Base-by-base conservation (phyloP, 2,329 filamentous ascomycete genomes). In the Calonectria pseudoreteaudii region DNA sequence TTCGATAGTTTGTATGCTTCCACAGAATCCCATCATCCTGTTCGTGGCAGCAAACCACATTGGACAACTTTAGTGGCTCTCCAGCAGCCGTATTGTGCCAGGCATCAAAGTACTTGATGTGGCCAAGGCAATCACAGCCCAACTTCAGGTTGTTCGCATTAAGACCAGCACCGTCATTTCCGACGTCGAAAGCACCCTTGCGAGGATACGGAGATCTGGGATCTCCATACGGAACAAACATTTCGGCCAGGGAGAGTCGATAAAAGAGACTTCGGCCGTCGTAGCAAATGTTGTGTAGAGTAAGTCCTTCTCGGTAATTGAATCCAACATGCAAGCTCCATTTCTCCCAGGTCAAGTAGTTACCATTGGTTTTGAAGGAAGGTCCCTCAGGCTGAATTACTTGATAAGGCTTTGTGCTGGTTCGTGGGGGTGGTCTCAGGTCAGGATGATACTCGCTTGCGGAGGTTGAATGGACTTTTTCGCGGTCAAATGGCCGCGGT, bases 171-270 rank as follows among this genome's bases (percentile, higher is more conserved):
- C 92, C 92, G 31, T 90, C 91, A 67, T 94, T 91, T 2, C 93
- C 93, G 65, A 94, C 89, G 76, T 94, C 93, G 74, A 94, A 94
- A 0, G 92, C 93, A 13, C 90, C 89, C 79, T 94, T 94, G 36
- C 91, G 87, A 16, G 91, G 90, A 79, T 76, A 93, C 0, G 92
- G 92, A 3, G 86, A 83, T 3, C 78, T 72, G 2, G 78, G 77
- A n/a, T 80, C 92, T 0, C 87, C 91, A 71, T 93, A 94, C 0
- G 91, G 91, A 0, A 93, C 91, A 9, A 89, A 88, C 93, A 94
- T 94, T 80, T 94, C 93, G 60, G 88, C 89, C 36, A 94, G 85
- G 14, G 89, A 90, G 28, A 94, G 82, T 0, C 92, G 88, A 81
- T 94, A 92, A 80, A 94, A 89, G 18, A 94, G 84, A 66, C 88